A percentile compares a stretch with the other conserved stretches of the same genome.
phyloP scores from a whole-genome alignment of 129 eudicot species.

The Escallonia herrerae region DNA sequence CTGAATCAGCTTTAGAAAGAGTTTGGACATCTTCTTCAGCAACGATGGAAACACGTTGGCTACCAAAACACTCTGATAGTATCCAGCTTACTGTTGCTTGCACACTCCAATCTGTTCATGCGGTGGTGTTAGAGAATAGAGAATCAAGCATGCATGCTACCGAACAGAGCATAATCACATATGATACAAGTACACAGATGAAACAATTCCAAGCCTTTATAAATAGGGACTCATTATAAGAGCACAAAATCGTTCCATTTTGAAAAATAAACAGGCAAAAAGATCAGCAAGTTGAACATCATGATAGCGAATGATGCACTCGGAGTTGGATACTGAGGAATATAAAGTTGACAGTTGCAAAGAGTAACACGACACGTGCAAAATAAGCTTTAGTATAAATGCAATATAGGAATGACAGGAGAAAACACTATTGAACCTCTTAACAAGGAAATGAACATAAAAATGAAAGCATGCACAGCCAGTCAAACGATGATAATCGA shows the following conservation, averaged over 20 bases:
- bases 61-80: constrained; percentile 57
- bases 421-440: too few relatives aligned
- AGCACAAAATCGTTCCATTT: too few relatives aligned
- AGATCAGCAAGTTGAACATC: not conserved
- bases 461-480: too few relatives aligned
- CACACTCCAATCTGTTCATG: constrained; percentile 85
- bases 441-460: too few relatives aligned
- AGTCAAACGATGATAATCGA: too few relatives aligned
- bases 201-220: not conserved
- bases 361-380: too few relatives aligned
- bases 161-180: not conserved
- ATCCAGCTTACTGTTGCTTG: constrained; percentile 89
- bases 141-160: not conserved
- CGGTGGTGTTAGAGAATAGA: constrained; percentile 2
- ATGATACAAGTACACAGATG: too few relatives aligned
- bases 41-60: constrained; percentile 65
- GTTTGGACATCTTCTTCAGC: constrained; percentile 83
- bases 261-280: too few relatives aligned
- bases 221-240: not conserved
- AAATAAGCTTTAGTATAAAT: too few relatives aligned
- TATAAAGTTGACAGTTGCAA: too few relatives aligned
- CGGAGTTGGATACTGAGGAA: too few relatives aligned
- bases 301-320: not conserved
- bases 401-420: too few relatives aligned
- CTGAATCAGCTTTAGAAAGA: constrained; percentile 52